A percentile compares a stretch with the other conserved stretches of the same genome.
Evolutionary conservation across 2,329 filamentous ascomycete genomes (phyloP).

Genomic region (Pestalotiopsis sp.): DNA sequence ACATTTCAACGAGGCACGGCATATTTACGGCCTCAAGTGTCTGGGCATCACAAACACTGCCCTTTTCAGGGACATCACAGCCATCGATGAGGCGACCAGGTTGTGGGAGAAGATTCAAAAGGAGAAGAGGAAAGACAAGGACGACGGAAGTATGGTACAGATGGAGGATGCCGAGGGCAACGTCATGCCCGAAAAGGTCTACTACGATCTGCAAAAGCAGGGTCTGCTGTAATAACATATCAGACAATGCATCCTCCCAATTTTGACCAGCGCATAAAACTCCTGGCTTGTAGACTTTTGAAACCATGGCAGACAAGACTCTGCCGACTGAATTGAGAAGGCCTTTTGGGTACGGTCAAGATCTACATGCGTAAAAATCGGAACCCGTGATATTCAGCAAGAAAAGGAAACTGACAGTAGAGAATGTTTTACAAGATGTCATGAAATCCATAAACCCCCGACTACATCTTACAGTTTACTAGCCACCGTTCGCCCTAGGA

Average conservation of each 20-base stretch:
- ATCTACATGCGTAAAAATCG: too few species aligned
- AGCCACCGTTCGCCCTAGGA: constrained; percentile 3
- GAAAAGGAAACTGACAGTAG: too few species aligned
- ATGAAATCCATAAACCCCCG: background rate
- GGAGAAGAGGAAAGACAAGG: constrained; percentile 78
- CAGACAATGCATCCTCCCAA: background rate
- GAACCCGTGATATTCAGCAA: too few species aligned
- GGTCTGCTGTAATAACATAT: constrained; percentile 66
- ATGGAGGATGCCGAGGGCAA: constrained; percentile 99
- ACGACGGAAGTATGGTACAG: constrained; percentile 86
- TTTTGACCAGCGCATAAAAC: background rate
- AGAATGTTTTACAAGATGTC: background rate
- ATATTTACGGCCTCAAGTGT: constrained; percentile 92
- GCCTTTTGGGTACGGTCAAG: too few species aligned
- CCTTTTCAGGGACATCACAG: constrained; percentile 91
- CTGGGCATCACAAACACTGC: constrained; percentile 90
- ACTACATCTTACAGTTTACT: background rate
- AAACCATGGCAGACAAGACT: background rate
- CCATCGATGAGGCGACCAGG: constrained; percentile 84
- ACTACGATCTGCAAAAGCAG: constrained; percentile 91
- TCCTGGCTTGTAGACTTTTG: background rate
- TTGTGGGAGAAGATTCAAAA: constrained; percentile 93
- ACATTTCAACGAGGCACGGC: constrained; percentile 93
- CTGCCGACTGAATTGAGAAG: too few species aligned
- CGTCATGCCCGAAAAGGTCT: constrained; percentile 99